Evolutionary conservation across 2,329 filamentous ascomycete genomes (phyloP).

Genomic region (Fusarium bactridioides): DNA sequence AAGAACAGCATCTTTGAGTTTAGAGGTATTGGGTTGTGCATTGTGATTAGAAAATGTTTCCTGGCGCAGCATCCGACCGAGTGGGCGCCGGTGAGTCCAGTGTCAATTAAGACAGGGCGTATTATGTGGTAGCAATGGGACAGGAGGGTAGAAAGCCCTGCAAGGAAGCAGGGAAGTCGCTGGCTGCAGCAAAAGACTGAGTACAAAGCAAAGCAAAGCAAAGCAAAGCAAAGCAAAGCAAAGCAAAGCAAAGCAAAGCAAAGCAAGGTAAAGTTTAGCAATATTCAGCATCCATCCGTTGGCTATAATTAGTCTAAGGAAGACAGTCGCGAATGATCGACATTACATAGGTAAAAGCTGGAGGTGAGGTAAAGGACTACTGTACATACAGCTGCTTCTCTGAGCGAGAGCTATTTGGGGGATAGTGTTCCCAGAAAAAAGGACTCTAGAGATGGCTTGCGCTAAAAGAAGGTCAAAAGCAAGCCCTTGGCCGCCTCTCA

Average conservation of each 20-base stretch:
- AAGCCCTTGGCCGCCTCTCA: conserved; percentile 7
- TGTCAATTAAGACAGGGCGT: conserved; percentile 1
- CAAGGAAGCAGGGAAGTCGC: not conserved
- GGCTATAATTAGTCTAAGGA: not conserved
- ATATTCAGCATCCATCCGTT: not conserved
- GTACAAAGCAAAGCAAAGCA: not conserved
- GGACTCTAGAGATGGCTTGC: conserved; percentile 12
- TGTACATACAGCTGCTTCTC: not conserved
- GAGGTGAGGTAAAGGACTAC: conserved; percentile 17
- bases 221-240: conserved; percentile 5
- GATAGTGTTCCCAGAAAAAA: not conserved
- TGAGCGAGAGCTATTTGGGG: conserved; percentile 7
- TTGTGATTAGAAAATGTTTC: not conserved
- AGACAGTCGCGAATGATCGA: conserved; percentile 15
- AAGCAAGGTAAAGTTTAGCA: conserved; percentile 13
- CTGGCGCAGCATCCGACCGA: not conserved
- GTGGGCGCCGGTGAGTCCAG: not conserved
- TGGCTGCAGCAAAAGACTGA: conserved; percentile 9
- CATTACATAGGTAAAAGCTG: conserved; percentile 17
- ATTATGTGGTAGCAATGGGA: conserved; percentile 6
- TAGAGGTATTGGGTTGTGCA: not conserved
- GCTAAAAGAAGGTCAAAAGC: conserved; percentile 14
- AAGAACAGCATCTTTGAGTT: not conserved
- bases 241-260: not conserved
- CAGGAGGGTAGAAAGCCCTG: conserved; percentile 3